Evolutionary conservation across 257 asterid genomes (phyloP).

Genomic region (Striga asiatica): DNA sequence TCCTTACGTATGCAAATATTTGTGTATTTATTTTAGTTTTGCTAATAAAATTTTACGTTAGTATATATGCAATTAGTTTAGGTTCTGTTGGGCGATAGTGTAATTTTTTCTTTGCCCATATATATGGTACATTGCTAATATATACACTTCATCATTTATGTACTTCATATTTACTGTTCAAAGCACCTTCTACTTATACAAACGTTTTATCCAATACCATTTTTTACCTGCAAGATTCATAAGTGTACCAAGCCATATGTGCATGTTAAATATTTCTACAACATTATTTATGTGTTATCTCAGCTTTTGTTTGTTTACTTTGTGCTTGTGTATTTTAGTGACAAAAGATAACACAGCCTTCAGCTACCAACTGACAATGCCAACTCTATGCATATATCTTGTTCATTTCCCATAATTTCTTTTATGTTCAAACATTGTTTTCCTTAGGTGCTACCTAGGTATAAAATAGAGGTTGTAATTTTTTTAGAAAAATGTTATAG

Average conservation of each 20-base stretch:
- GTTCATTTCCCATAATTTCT: constrained; percentile 6
- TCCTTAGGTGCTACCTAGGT: neutral
- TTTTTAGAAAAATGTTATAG: constrained; percentile 6
- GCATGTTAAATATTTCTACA: neutral
- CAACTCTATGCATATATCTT: constrained; percentile 12
- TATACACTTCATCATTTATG: neutral
- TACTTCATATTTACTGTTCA: neutral
- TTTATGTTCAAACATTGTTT: constrained; percentile 4
- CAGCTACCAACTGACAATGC: constrained; percentile 21
- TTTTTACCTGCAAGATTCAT: constrained; percentile 27
- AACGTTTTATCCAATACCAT: neutral
- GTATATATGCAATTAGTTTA: no score
- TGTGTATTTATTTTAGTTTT: no score
- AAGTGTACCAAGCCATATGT: constrained; percentile 15
- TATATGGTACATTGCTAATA: no score
- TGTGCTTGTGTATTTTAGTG: constrained; percentile 17
- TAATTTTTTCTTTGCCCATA: no score
- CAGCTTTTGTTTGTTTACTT: constrained; percentile 13
- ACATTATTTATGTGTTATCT: constrained; percentile 30
- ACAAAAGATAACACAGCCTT: neutral
- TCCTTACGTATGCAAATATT: no score
- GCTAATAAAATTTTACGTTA: no score
- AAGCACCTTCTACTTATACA: neutral
- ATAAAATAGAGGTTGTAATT: constrained; percentile 3
- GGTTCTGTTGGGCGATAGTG: no score